Conservation (phyloP, 2,329 filamentous ascomycete species). For the Epichloe aotearoae region DNA sequence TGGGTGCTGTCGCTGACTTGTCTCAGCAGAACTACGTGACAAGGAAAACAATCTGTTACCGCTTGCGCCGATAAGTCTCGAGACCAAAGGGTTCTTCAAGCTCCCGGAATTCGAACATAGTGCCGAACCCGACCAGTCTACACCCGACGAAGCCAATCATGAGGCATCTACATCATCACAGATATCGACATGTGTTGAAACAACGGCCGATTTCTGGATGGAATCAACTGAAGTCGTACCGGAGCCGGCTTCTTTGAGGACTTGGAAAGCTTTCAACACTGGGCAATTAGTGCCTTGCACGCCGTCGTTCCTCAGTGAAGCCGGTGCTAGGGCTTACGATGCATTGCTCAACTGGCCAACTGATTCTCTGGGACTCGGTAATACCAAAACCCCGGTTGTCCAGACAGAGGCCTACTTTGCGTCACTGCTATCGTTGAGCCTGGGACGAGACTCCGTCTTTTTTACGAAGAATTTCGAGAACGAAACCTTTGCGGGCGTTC, state of each 20-base stretch:
- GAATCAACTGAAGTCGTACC: constrained; percentile 18
- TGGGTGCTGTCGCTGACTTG: background rate
- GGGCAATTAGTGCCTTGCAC: constrained; percentile 20
- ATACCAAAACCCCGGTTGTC: constrained; percentile 28
- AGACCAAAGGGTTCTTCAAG: constrained; percentile 20
- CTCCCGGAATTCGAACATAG: constrained; percentile 2
- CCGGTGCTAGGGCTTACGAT: constrained; percentile 53
- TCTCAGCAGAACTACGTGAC: background rate
- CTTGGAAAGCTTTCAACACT: constrained; percentile 57
- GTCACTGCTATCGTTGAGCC: constrained; percentile 51
- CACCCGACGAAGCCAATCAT: background rate
- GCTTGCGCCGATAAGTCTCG: constrained; percentile 10
- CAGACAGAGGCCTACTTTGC: constrained; percentile 35
- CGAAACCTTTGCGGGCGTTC: constrained; percentile 36
- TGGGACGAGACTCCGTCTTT: constrained; percentile 65
- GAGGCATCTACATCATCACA: background rate
- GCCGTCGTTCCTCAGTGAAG: constrained; percentile 53
- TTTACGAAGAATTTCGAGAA: constrained; percentile 47
- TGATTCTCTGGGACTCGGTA: constrained; percentile 27
- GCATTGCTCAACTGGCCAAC: constrained; percentile 34
- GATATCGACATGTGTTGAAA: constrained; percentile 6
- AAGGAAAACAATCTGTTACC: constrained; percentile 6
- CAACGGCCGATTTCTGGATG: constrained; percentile 31
- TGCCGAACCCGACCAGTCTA: constrained; percentile 1
- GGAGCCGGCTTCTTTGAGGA: constrained; percentile 35